Base-by-base conservation (phyloP, 148 eudicot genomes). In the Beta vulgaris region DNA sequence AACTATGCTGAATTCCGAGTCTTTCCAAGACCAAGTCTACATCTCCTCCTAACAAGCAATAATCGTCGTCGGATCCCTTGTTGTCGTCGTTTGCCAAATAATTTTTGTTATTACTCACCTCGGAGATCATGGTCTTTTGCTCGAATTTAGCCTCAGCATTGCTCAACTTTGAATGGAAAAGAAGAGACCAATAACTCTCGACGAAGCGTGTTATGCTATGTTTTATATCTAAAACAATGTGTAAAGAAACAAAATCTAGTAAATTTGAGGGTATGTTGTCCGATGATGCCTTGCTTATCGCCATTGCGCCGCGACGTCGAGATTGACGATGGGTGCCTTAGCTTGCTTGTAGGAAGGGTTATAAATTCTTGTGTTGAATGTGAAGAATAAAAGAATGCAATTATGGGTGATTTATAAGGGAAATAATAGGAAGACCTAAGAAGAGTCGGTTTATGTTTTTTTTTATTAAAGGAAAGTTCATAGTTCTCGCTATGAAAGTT, bases 21-120 rank as follows among this genome's bases (percentile, higher is more conserved):
- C 49, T 84, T 55, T 75, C 66, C 86, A 90, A 84, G 49, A 88
- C 83, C 32, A 49, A 72, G 73, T 79, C 76, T 23, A 85, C 67
- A 28, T 84, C 91, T 32, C 65, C 64, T 35, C 87, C 72, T 21
- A 81, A 6, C 65, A 53, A 40, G 26, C 48, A 85, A 63, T 76
- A 73, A 0, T 77, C 81, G n/a, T 63, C 49, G 3, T 64, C 49
- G 6, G 48, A 26, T 0, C 44, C 69, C 2, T 43, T 55, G 13
- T 28, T 42, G 9, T 32, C 43, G 46, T 21, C 15, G n/a, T 4
- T 18, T 1, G 39, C 39, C 25, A 7, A 28, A 18, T 59, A 58
- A 62, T 11, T 0, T 15, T 29, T 44, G 3, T 53, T 63, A 29
- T 29, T 39, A 11, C 42, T 58, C 7, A 12, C 26, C 58, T 7